Evolutionary conservation across 305 asterid species (phyloP).

Genomic region (Fraxinus albicans): DNA sequence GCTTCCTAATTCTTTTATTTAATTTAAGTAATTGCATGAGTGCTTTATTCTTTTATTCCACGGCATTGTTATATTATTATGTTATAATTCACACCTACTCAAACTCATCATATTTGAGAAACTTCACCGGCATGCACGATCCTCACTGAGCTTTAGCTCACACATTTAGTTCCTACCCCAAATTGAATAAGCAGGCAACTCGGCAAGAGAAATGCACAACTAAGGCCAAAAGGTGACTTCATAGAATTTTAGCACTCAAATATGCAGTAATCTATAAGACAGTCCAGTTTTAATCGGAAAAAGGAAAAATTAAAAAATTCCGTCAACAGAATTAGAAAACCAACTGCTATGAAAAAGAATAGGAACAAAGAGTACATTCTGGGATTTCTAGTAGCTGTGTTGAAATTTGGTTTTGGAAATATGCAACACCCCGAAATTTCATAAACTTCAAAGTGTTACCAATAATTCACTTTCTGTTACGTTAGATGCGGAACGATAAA

Average conservation of each 20-base stretch:
- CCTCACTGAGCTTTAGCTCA: neutral
- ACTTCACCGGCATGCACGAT: neutral
- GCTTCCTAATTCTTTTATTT: neutral
- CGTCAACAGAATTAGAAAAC: neutral
- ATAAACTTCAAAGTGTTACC: too few species aligned
- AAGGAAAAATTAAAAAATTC: neutral
- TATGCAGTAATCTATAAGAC: neutral
- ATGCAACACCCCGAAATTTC: too few species aligned
- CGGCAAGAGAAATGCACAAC: neutral
- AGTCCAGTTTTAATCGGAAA: neutral
- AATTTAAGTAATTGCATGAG: neutral
- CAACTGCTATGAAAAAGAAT: neutral
- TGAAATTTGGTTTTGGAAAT: neutral
- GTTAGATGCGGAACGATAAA: too few species aligned
- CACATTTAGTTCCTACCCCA: neutral
- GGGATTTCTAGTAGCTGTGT: neutral
- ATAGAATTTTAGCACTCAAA: neutral
- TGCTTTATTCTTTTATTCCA: neutral
- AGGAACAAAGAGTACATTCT: neutral
- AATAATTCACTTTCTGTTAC: too few species aligned
- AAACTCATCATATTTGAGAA: neutral
- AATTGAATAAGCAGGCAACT: neutral
- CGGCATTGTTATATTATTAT: neutral
- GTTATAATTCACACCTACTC: neutral
- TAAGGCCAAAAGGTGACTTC: neutral